Evolutionary conservation across 306 rosid genomes (phyloP).

Genomic region (Canavalia gladiata): DNA sequence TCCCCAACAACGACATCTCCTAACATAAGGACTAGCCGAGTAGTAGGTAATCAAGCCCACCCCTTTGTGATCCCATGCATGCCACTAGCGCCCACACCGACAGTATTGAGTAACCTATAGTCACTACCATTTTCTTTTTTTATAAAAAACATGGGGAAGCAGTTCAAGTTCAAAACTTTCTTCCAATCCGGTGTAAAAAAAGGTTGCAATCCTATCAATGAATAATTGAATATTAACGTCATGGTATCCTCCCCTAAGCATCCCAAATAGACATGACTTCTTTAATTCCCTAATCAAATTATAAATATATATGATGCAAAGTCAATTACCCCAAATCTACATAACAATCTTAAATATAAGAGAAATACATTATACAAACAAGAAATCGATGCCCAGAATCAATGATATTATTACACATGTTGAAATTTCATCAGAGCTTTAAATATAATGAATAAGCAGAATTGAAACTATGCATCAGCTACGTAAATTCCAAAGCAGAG

Average conservation of each 20-base stretch:
- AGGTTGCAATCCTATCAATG: background rate
- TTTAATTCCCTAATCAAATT: conserved; percentile 32
- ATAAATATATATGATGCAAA: background rate
- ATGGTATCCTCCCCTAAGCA: conserved; percentile 16
- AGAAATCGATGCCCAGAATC: conserved; percentile 20
- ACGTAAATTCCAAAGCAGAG: conserved; percentile 20
- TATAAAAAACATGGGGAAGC: too few species aligned
- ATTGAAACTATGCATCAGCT: conserved; percentile 20
- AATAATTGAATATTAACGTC: conserved; percentile 4
- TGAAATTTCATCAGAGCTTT: conserved; percentile 27
- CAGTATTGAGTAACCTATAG: too few species aligned
- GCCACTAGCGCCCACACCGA: too few species aligned
- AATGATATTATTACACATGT: background rate
- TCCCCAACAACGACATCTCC: too few species aligned
- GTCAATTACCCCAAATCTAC: conserved; percentile 36
- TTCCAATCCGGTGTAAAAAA: background rate
- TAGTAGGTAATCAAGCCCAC: too few species aligned
- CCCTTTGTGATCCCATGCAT: too few species aligned
- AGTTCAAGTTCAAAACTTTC: background rate
- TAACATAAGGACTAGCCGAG: too few species aligned
- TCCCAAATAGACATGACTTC: background rate
- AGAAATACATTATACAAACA: conserved; percentile 20
- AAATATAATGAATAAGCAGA: background rate
- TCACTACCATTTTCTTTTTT: too few species aligned
- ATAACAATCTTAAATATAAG: conserved; percentile 25